Evolutionary conservation across 257 asterid species (phyloP), one percentile per base, ranked within the genome.

Genomic region (Solanum pimpinellifolium): DNA sequence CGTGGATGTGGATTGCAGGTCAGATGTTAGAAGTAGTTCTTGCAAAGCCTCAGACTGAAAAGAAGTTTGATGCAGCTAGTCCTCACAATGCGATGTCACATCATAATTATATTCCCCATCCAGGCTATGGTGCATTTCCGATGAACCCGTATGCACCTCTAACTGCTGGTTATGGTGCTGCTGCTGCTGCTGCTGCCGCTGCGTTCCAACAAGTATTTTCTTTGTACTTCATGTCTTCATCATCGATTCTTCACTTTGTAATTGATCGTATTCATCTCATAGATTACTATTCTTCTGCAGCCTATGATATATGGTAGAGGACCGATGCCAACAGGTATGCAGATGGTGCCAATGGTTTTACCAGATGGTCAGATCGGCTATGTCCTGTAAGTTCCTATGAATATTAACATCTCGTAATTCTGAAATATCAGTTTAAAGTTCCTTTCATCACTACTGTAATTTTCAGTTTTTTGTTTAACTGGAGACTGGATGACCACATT

Each of bases 281-380:
- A 56, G 72, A 37, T 44, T 82, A 87, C 42, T 25, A 78, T 73
- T 69, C 87, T 85, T 68, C 87, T 85, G 91, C 98, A 97, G 94
- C 98, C 99, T 68, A 94, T 97, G 97, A 95, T 94, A 85, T 97
- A 97, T 60, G 98, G 98, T 83, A 93, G 98, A 90, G 99, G 99
- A 65, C 98, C 98, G 16, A 95, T 94, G 98, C 98, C 98, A 70
- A 90, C 98, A 74, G 98, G 99, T 88, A 97, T 97, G 99, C 99
- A 97, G 90, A 97, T 97, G 99, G 99, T 97, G 90, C 99, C 98
- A 4, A 95, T 97, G 98, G 97, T 97, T 90, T 92, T 97, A 87
- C 98, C 99, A 21, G 98, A 95, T 92, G 99, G 99, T 85, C 98
- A 94, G 86, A 95, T 95, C 59, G 99, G 98, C 90, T 97, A 97